phyloP scores from a whole-genome alignment of 176 grass and related monocot species.

The Puccinellia tenuiflora region DNA sequence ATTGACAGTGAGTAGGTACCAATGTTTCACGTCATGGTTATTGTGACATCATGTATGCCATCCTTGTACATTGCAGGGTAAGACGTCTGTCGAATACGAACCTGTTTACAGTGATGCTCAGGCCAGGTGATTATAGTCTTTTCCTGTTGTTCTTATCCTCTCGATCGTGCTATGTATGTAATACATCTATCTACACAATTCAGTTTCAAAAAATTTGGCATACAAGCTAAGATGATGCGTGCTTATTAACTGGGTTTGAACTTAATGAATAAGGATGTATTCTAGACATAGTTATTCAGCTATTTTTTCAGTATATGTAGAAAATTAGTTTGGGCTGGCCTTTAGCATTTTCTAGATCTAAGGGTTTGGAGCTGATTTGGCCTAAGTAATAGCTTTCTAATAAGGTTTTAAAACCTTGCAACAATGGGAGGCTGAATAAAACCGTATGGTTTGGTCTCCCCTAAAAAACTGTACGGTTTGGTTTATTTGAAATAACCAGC shows the following conservation, averaged over 20 bases:
- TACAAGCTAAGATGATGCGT: neutral
- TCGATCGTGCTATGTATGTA: neutral
- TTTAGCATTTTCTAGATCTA: neutral
- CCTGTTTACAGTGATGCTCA: constrained; percentile 76
- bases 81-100: constrained; percentile 56
- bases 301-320: neutral
- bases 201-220: neutral
- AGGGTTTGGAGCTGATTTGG: neutral
- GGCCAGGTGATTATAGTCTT: constrained; percentile 60
- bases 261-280: neutral
- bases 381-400: neutral
- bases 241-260: neutral
- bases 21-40: constrained; percentile 14
- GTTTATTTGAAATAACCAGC: neutral
- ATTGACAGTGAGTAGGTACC: neutral
- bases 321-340: neutral
- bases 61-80: constrained; percentile 51
- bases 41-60: constrained; percentile 1
- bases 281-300: neutral
- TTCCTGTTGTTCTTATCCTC: constrained; percentile 11
- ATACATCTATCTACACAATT: neutral
- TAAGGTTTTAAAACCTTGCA: neutral
- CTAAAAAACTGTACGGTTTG: neutral
- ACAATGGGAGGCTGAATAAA: neutral
- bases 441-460: neutral